A percentile compares a stretch with the other conserved stretches of the same genome.
These are phyloP conservation scores for Angomonas ambiguus DNA, from an alignment of 208 protist genomes.

Conservation along the genomic window DNA sequence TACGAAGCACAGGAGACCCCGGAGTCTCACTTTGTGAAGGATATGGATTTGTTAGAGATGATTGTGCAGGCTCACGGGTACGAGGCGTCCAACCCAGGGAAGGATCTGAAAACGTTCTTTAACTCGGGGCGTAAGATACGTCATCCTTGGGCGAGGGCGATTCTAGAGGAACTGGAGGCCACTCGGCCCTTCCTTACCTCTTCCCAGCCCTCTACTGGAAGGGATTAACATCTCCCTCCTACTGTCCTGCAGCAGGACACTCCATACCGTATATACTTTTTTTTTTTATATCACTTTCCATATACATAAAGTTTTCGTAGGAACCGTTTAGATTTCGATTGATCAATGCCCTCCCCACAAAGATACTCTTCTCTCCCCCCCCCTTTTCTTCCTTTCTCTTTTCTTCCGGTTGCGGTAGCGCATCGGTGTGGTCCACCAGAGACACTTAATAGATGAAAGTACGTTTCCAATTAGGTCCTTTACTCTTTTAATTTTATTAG, in stretches of 20 bases:
- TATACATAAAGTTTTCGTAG: not conserved
- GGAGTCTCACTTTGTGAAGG: constrained; percentile 86
- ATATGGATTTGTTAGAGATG: constrained; percentile 93
- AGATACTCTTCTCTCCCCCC: too few species aligned
- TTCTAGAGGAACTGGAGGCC: constrained; percentile 54
- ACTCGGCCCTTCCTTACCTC: constrained; percentile 26
- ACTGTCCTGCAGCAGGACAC: not conserved
- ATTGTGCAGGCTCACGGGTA: constrained; percentile 87
- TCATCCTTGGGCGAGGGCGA: constrained; percentile 69
- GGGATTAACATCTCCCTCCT: not conserved
- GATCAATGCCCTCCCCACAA: not conserved
- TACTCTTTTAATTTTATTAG: constrained; percentile 3
- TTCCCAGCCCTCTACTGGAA: not conserved
- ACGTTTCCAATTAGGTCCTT: not conserved
- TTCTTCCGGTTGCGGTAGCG: too few species aligned
- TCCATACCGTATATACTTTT: not conserved
- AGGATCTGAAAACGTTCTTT: constrained; percentile 78
- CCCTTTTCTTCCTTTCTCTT: too few species aligned
- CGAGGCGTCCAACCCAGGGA: constrained; percentile 60
- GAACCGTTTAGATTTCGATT: not conserved
- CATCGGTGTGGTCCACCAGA: too few species aligned
- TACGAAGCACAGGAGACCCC: constrained; percentile 82
- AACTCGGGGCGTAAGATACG: constrained; percentile 56
- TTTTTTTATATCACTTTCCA: not conserved
- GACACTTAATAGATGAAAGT: too few species aligned